Base-by-base conservation (phyloP, 345 rosid genomes). In the Salix purpurea region DNA sequence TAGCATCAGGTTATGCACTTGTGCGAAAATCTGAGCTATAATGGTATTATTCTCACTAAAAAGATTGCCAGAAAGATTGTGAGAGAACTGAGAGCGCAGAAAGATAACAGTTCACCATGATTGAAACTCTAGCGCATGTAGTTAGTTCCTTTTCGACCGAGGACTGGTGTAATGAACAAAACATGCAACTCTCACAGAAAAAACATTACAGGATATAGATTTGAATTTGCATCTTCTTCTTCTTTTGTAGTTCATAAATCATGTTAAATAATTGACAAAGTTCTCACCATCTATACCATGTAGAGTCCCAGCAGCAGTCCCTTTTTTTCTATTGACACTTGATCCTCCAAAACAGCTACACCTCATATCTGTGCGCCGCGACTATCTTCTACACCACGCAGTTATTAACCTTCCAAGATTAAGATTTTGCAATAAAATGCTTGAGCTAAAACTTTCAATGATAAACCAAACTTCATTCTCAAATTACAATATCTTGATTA, bases 271-370 rank as follows among this genome's bases (percentile, higher is more conserved):
- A 26, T 16, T 1, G 58, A 67, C n/a, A 28, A 54, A 71, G 23
- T 72, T 67, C 84, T 81, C 68, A 88, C 91, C 82, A 58, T 85
- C 86, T 9, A 79, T 32, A 16, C 69, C 88, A 5, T 2, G 65
- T 24, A 4, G 76, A 78, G 69, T 46, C 61, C 30, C 56, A 3
- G 71, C 70, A 48, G 75, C 48, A 19, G 36, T 40, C 79, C 30
- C 48, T 67, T 36, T 83, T 68, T 24, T 83, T 65, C 70, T 28
- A 14, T 30, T 24, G 19, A 13, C 36, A 32, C 36, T 7, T 56
- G 70, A 76, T 26, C 48, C 39, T 64, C 21, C 72, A 67, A 88
- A 86, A 79, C 91, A 88, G 70, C 82, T 46, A 66, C 88, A 88
- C 78, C 72, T 77, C 91, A 88, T 88, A 30, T 74, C 82, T 77